Conservation (phyloP, 1,284 basidiomycete genomes). For the Sparassis latifolia region DNA sequence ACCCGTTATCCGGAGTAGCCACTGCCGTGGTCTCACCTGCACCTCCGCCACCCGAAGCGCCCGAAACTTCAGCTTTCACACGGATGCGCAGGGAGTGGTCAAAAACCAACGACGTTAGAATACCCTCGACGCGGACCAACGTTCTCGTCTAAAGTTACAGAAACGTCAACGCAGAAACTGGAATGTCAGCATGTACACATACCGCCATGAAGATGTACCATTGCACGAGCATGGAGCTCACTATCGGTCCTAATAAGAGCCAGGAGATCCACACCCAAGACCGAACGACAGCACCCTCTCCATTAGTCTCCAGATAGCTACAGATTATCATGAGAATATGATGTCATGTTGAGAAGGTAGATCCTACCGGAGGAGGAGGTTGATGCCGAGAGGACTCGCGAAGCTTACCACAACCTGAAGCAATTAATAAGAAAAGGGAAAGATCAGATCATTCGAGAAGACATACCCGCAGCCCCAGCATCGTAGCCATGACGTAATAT, state of each 20-base stretch:
- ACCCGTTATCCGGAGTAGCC: conserved; percentile 16
- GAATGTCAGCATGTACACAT: neutral
- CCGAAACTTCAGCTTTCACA: conserved; percentile 41
- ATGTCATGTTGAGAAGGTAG: neutral
- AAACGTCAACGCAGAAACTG: neutral
- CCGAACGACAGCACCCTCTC: conserved; percentile 27
- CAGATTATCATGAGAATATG: neutral
- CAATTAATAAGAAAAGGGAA: neutral
- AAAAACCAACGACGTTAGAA: conserved; percentile 63
- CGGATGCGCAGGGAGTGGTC: conserved; percentile 61
- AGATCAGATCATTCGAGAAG: neutral
- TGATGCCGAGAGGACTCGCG: conserved; percentile 34
- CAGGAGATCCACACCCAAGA: conserved; percentile 55
- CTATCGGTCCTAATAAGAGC: conserved; percentile 50
- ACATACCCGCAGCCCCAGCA: conserved; percentile 8
- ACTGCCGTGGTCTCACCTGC: conserved; percentile 6
- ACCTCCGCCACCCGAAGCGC: conserved; percentile 5
- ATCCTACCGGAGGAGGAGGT: conserved; percentile 21
- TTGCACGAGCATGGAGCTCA: conserved; percentile 30
- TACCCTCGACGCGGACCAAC: conserved; percentile 47
- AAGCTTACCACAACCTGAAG: conserved; percentile 19
- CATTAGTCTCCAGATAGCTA: conserved; percentile 36
- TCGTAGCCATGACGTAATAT: conserved; percentile 9
- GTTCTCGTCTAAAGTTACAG: conserved; percentile 26
- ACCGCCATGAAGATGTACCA: conserved; percentile 24